Evolutionary conservation across 2,329 filamentous ascomycete genomes (phyloP).

Genomic region (Alternaria novae-zelandiae): DNA sequence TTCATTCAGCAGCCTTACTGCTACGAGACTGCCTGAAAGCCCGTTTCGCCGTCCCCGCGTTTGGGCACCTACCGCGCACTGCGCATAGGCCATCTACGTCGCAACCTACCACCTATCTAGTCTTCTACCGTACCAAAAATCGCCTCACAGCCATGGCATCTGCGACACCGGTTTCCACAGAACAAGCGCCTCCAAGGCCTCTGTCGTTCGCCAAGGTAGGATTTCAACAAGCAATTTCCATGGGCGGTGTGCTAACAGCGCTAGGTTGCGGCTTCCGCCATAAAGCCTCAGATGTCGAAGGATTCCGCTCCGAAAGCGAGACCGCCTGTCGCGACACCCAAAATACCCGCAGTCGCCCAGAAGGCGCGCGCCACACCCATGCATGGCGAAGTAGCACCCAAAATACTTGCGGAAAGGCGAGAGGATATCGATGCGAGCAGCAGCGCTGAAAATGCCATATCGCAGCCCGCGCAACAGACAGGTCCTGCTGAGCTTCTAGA

Average conservation of each 20-base stretch:
- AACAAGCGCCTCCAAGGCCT: conserved; percentile 56
- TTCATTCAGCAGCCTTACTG: background rate
- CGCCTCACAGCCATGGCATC: conserved; percentile 38
- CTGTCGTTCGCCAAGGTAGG: conserved; percentile 77
- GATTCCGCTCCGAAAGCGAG: conserved; percentile 31
- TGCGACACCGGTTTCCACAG: conserved; percentile 35
- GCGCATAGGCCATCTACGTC: conserved; percentile 1
- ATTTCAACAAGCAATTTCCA: background rate
- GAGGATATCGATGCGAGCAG: conserved; percentile 23
- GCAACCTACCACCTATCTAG: conserved; percentile 17
- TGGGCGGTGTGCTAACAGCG: conserved; percentile 17
- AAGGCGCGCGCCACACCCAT: conserved; percentile 25
- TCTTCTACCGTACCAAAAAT: conserved; percentile 6
- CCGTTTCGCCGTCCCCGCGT: conserved; percentile 3
- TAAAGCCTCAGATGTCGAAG: conserved; percentile 38
- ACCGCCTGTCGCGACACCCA: conserved; percentile 35
- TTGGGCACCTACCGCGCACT: conserved; percentile 6
- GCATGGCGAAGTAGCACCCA: conserved; percentile 24
- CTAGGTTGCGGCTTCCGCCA: conserved; percentile 52
- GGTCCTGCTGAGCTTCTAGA: conserved; percentile 28
- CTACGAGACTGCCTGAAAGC: background rate
- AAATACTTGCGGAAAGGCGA: conserved; percentile 18
- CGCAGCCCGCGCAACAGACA: conserved; percentile 32
- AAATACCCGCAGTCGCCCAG: conserved; percentile 27
- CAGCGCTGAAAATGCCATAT: conserved; percentile 30